Base-by-base conservation (phyloP, 176 grass and related monocot species). In the Cocos nucifera region DNA sequence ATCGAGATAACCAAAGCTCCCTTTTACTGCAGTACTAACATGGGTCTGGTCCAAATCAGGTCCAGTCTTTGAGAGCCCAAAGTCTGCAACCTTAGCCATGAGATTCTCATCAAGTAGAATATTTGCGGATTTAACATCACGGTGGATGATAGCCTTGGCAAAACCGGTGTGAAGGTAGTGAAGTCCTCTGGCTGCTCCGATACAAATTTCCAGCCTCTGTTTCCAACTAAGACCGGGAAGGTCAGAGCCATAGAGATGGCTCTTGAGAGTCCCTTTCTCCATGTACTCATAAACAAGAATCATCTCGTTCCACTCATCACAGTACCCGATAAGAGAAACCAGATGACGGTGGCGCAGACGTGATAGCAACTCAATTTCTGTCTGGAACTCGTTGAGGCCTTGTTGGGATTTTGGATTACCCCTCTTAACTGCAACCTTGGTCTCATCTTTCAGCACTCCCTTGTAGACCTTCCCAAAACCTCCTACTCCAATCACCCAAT, bases 1-100 rank as follows among this genome's bases (percentile, higher is more conserved):
- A 69, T 96, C 91, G 15, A 96, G 86, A 75, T 96, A 96, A n/a
- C 91, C 91, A 56, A 96, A 96, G 72, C 91, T 96, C 4, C 91
- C 91, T 81, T 96, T 96, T 53, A 96, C 91, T 56, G 86, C 91
- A 50, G 92, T 96, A 60, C 92, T 96, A 51, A 96, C 92, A 67
- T 96, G 92, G 53, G 87, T 90, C 51, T 96, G 87, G n/a, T 96
- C 92, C 35, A 96, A 61, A 48, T 85, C 92, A 22, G 87, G 92
- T 49, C 92, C 92, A 17, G 83, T 85, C 85, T 85, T 96, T 19
- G 92, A 96, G 39, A 96, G 59, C 25, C 92, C 92, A 67, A 96
- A 96, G 53, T 96, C 92, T 23, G 83, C 72, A 18, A 96, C 92
- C 54, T 96, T 96, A 0, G 87, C 92, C 6, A 96, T 68, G 49